These are phyloP conservation scores for Saccharomycopsis guyanensis DNA, from an alignment of 805 yeast genomes.

Conservation along the genomic window DNA sequence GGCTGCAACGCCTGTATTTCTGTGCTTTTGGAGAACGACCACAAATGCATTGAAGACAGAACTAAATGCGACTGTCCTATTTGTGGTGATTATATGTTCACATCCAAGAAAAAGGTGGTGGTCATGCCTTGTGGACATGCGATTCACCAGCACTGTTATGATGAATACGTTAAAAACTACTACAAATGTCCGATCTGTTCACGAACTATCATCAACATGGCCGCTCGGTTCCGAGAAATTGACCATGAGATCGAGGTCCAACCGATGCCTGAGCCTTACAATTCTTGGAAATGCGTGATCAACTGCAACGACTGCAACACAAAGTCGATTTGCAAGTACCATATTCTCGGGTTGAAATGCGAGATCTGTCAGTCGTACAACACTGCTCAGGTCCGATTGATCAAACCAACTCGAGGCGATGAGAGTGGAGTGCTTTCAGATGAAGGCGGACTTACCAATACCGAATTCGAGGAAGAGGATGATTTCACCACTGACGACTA, in stretches of 20 bases:
- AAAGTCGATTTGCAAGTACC: constrained; percentile 66
- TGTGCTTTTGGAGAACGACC: constrained; percentile 67
- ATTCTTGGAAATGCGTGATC: constrained; percentile 65
- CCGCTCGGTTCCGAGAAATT: constrained; percentile 75
- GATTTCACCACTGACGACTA: constrained; percentile 7
- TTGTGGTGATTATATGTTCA: constrained; percentile 85
- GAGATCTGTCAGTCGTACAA: constrained; percentile 83
- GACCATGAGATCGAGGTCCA: constrained; percentile 76
- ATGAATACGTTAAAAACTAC: constrained; percentile 71
- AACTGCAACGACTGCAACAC: constrained; percentile 86
- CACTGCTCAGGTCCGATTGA: constrained; percentile 62
- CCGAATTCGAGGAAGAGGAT: constrained; percentile 8
- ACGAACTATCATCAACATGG: constrained; percentile 79
- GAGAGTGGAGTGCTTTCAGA: constrained; percentile 20
- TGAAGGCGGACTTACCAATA: constrained; percentile 24
- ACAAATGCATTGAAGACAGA: constrained; percentile 77
- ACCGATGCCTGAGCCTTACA: constrained; percentile 74
- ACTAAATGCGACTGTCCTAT: constrained; percentile 91
- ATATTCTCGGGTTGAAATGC: constrained; percentile 81
- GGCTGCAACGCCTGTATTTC: constrained; percentile 85
- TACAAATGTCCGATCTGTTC: constrained; percentile 91
- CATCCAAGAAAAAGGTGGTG: constrained; percentile 72
- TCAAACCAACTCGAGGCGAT: constrained; percentile 44
- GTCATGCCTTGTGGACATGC: constrained; percentile 95
- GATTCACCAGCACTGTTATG: constrained; percentile 79